Conservation (phyloP, 2,329 filamentous ascomycete genomes). For the Pyricularia pennisetigena region DNA sequence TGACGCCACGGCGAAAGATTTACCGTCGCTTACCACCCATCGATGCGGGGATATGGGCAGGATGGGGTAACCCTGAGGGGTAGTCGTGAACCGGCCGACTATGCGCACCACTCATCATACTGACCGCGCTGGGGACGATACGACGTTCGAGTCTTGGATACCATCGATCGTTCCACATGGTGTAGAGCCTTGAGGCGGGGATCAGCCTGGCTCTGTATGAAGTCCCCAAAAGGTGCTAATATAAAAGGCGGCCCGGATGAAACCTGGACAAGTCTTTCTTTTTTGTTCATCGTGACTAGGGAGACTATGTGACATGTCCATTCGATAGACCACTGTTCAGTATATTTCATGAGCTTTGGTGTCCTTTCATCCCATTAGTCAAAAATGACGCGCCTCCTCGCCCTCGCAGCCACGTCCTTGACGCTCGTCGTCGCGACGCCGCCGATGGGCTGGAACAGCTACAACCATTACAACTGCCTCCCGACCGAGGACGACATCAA, state of each 20-base stretch:
- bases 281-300: neutral
- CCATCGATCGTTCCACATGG: neutral
- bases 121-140: neutral
- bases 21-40: neutral
- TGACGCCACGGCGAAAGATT: neutral
- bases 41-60: neutral
- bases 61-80: conserved; percentile 1
- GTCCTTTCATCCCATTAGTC: neutral
- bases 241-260: neutral
- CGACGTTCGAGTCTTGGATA: neutral
- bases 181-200: neutral
- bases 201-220: neutral
- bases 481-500: conserved; percentile 38
- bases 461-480: conserved; percentile 43
- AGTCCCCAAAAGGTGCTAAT: neutral
- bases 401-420: neutral
- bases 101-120: neutral
- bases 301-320: neutral
- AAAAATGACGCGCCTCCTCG: neutral
- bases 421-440: conserved; percentile 18
- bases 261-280: neutral
- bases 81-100: neutral
- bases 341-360: neutral
- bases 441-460: conserved; percentile 47
- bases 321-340: neutral